phyloP scores from a whole-genome alignment of 2,329 filamentous ascomycete species.

The Fonsecaea nubica region DNA sequence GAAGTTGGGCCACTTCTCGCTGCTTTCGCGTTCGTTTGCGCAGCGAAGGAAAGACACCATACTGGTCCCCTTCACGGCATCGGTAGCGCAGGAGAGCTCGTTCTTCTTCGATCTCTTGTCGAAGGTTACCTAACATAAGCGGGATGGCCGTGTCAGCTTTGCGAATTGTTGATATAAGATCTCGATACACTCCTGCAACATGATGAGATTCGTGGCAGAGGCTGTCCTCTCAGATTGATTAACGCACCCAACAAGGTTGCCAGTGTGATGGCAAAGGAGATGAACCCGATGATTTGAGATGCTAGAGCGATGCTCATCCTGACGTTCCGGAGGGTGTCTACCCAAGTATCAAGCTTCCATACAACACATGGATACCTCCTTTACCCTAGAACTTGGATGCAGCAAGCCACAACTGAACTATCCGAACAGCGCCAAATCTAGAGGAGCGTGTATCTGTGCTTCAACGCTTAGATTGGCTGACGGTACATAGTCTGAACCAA shows the following conservation, averaged over 20 bases:
- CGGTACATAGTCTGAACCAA: background rate
- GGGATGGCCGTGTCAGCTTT: slow-evolving; percentile 33
- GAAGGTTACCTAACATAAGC: slow-evolving; percentile 36
- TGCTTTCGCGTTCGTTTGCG: slow-evolving; percentile 26
- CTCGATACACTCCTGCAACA: slow-evolving; percentile 34
- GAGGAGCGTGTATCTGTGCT: background rate
- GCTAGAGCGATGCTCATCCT: slow-evolving; percentile 24
- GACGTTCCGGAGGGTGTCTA: background rate
- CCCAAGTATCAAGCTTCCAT: background rate
- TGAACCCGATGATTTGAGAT: slow-evolving; percentile 35
- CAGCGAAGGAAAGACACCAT: slow-evolving; percentile 29
- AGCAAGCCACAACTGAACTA: background rate
- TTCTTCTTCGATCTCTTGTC: slow-evolving; percentile 36
- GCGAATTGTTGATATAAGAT: slow-evolving; percentile 35
- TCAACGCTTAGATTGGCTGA: background rate
- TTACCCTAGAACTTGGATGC: background rate
- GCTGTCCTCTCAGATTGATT: background rate
- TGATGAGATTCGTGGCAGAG: slow-evolving; percentile 5
- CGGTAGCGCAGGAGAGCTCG: slow-evolving; percentile 31
- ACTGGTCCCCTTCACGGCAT: slow-evolving; percentile 33
- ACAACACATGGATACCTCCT: background rate
- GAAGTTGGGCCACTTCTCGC: slow-evolving; percentile 24
- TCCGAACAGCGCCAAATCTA: background rate
- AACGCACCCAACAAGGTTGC: slow-evolving; percentile 36
- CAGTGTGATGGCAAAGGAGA: slow-evolving; percentile 37